These are phyloP conservation scores for Globisporangium radiosum DNA, from an alignment of 352 stramenopile genomes.

Conservation along the genomic window DNA sequence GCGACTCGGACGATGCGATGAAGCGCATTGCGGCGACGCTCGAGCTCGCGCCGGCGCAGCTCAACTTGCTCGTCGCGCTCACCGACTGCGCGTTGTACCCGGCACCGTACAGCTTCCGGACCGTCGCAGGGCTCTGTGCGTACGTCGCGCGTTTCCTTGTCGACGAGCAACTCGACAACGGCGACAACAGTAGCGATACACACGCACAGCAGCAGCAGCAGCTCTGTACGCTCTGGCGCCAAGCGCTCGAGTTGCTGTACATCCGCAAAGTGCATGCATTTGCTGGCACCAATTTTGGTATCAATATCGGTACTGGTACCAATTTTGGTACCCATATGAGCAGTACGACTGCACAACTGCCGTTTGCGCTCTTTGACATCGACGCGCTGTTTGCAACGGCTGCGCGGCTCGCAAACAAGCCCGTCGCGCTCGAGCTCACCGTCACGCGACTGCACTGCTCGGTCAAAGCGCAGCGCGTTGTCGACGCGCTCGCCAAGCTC, in stretches of 20 bases:
- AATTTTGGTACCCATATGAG: too few relatives aligned
- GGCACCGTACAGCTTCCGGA: conserved; percentile 36
- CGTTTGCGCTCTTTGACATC: conserved; percentile 59
- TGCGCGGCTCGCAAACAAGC: conserved; percentile 41
- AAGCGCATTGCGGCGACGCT: conserved; percentile 40
- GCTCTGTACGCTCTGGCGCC: conserved; percentile 38
- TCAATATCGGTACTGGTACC: too few relatives aligned
- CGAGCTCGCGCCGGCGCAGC: conserved; percentile 36
- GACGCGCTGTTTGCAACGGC: conserved; percentile 49
- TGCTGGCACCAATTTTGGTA: too few relatives aligned
- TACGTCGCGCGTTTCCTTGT: conserved; percentile 55
- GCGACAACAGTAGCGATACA: background rate
- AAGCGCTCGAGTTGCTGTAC: conserved; percentile 50
- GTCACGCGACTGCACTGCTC: conserved; percentile 55
- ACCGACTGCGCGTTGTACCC: conserved; percentile 42
- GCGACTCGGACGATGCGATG: conserved; percentile 38
- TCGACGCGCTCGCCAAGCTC: conserved; percentile 51
- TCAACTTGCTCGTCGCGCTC: conserved; percentile 62
- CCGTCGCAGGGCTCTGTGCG: conserved; percentile 43
- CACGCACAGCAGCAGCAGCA: conserved; percentile 23
- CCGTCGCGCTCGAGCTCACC: conserved; percentile 32
- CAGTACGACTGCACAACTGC: background rate
- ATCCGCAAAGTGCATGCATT: conserved; percentile 33
- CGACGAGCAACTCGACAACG: conserved; percentile 20
- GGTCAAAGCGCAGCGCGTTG: conserved; percentile 43